These are phyloP conservation scores for Boletellus emodensis DNA, from an alignment of 768 basidiomycete genomes.

Conservation along the genomic window DNA sequence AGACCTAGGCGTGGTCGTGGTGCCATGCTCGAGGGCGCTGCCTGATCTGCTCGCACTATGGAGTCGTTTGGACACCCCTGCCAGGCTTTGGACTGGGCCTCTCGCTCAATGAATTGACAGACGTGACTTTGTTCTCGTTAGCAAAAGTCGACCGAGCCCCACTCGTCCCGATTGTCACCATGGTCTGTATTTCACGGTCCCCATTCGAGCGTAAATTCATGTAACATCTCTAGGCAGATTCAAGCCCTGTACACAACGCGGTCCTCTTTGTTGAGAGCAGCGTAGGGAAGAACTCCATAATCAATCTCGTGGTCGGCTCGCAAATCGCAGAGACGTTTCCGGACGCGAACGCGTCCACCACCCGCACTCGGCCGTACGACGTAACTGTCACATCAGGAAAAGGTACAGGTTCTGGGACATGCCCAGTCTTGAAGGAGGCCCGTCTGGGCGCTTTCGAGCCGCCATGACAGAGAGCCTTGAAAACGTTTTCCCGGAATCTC, in stretches of 20 bases:
- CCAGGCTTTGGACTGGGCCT: not conserved
- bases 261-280: conserved; percentile 45
- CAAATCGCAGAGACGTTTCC: conserved; percentile 30
- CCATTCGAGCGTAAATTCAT: conserved; percentile 2
- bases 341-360: conserved; percentile 35
- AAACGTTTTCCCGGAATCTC: conserved; percentile 29
- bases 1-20: not conserved
- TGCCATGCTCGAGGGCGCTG: not conserved
- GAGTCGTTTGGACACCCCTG: not conserved
- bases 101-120: not conserved
- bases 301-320: conserved; percentile 37
- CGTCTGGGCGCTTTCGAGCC: conserved; percentile 21
- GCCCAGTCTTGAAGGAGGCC: conserved; percentile 33
- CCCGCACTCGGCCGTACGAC: conserved; percentile 24
- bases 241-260: conserved; percentile 26
- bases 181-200: conserved; percentile 13
- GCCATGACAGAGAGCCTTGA: conserved; percentile 26
- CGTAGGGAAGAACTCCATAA: conserved; percentile 39
- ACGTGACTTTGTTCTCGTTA: not conserved
- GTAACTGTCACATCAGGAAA: conserved; percentile 16
- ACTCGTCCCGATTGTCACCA: not conserved
- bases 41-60: not conserved
- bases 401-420: conserved; percentile 33
- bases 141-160: not conserved
- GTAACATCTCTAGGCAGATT: conserved; percentile 2